Base-by-base conservation (phyloP, 2,329 filamentous ascomycete species). In the Pseudogymnoascus verrucosus region DNA sequence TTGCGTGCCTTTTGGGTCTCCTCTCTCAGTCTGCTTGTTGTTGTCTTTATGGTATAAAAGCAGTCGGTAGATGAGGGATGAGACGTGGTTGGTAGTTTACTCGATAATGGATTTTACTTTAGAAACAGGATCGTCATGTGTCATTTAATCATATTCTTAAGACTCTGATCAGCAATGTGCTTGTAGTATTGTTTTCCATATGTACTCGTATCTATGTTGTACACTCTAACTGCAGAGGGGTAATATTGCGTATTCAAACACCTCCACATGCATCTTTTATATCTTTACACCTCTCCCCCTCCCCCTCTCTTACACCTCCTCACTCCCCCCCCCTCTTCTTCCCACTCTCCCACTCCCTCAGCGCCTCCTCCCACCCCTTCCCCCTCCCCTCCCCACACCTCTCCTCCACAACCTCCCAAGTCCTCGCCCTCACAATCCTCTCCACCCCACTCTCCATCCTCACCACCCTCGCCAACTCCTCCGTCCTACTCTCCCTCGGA, bases 371-470 rank as follows among this genome's bases (percentile, higher is more conserved):
- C 82, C 88, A 91, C 14, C 78, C 80, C 44, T n/a, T n/a, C n/a
- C n/a, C n/a, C n/a, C n/a, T n/a, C n/a, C n/a, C n/a, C 40, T 79
- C 77, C 8, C 79, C 84, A 73, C 95, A 98, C 68, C 91, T 82
- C 71, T 93, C 89, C 42, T 81, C 82, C 2, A 97, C 82, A 26
- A 96, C 74, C 0, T 82, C 81, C 93, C 95, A 98, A 0, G 90
- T 96, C 73, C 92, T 84, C 61, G 84, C 82, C 67, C 95, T 83
- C 61, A 99, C 84, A 63, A 96, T 95, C 64, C 80, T 82, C 77
- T 96, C 91, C 14, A 96, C 85, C 40, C 84, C 84, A 71, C 85
- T 83, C 77, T 96, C 91, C 72, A 90, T 89, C 69, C 89, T 82
- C 64, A 96, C 78, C 62, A 93, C 73, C 44, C 80, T 82, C 8